Base-by-base conservation (phyloP, 108 stramenopile genomes). In the Skeletonema menzelii region DNA sequence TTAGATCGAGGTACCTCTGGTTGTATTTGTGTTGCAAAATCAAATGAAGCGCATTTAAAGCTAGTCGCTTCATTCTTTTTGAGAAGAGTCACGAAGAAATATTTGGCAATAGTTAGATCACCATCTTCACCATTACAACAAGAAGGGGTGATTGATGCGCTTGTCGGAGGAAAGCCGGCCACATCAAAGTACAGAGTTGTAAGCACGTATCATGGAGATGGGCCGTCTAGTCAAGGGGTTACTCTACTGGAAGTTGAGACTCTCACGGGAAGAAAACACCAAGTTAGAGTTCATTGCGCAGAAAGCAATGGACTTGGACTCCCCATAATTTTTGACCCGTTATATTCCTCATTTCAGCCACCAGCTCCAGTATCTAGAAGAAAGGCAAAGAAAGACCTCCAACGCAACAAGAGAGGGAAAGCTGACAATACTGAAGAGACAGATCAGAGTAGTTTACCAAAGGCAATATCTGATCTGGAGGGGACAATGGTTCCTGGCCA, bases 1-100 rank as follows among this genome's bases (percentile, higher is more conserved):
- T 62, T 94, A 10, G 93, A 94, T 79, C 79, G 93, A 34, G 93
- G 88, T 28, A 86, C 90, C 2, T 88, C 87, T 0, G 93, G 93
- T 22, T 80, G 76, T 55, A 46, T 94, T 53, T 42, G 90, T 12
- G 46, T 91, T 38, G 88, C 93, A 10, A 94, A 94, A 66, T 87
- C 84, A 26, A 77, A 91, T 65, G 80, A 73, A 11, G 70, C 76
- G 37, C 90, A 91, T 59, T 79, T 89, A n/a, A 62, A 35, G 49
- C 70, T 91, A 44, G 68, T 89, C n/a, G 59, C 88, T 2, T 80
- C 78, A 46, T 94, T 91, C 76, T 89, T 86, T 63, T 56, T 82
- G 26, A 82, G 90, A 8, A 44, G 71, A 58, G 82, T 73, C 3
- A 59, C 82, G 34, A 94, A 91, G 67, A 68, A 65, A 53, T 94